Evolutionary conservation across 345 rosid genomes (phyloP).

Genomic region (Linum tenue): DNA sequence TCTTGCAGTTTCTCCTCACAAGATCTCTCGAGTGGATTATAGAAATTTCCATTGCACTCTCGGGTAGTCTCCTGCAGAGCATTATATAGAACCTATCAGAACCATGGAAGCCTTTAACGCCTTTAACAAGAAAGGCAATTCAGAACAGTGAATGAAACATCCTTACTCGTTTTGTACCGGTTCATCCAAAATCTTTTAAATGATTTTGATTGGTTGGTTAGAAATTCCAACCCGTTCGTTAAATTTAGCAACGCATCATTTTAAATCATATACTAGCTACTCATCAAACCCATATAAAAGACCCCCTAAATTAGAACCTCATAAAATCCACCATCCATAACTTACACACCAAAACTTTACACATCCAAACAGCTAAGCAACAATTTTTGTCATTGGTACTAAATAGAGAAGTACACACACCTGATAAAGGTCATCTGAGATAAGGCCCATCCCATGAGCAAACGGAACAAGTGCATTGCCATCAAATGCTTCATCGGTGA

Average conservation of each 20-base stretch:
- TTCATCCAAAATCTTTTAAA: too few species aligned
- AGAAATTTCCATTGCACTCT: conserved; percentile 52
- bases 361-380: too few species aligned
- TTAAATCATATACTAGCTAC: too few species aligned
- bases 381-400: neutral
- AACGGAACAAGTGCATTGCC: conserved; percentile 86
- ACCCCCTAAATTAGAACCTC: too few species aligned
- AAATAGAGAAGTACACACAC: conserved; percentile 24
- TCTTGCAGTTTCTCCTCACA: conserved; percentile 31
- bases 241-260: too few species aligned
- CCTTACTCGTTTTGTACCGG: too few species aligned
- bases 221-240: too few species aligned
- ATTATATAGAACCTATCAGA: neutral
- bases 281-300: too few species aligned
- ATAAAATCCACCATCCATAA: too few species aligned
- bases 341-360: too few species aligned
- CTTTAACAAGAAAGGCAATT: too few species aligned
- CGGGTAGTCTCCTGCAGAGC: conserved; percentile 45
- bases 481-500: conserved; percentile 58
- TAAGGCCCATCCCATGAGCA: conserved; percentile 86
- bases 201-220: too few species aligned
- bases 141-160: neutral
- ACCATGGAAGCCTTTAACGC: neutral
- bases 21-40: conserved; percentile 15
- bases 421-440: conserved; percentile 64